These are phyloP conservation scores for Uronychia setigera DNA, from an alignment of 73 alveolate genomes.

Conservation along the genomic window DNA sequence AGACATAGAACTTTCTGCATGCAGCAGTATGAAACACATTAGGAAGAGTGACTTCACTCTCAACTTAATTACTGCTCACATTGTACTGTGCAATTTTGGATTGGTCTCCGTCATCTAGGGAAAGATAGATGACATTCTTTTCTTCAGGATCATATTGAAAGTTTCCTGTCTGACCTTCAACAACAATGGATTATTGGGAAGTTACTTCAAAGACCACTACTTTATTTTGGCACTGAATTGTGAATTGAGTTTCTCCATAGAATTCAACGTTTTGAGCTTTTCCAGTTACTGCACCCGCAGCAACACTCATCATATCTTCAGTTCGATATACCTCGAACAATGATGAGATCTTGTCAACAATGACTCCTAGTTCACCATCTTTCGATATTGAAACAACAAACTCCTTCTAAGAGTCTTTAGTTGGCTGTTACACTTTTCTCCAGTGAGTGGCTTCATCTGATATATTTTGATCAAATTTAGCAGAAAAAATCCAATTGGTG, in stretches of 20 bases:
- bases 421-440: neutral
- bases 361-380: neutral
- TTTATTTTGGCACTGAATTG: neutral
- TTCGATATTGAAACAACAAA: neutral
- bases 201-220: neutral
- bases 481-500: neutral
- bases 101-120: neutral
- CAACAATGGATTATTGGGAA: neutral
- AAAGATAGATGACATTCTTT: neutral
- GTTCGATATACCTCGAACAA: neutral
- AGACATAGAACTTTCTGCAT: neutral
- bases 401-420: neutral
- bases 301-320: neutral
- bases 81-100: neutral
- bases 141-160: neutral
- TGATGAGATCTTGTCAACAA: neutral
- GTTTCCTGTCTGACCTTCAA: neutral
- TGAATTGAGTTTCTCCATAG: neutral
- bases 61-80: neutral
- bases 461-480: too few species aligned
- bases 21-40: neutral
- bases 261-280: neutral
- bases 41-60: neutral
- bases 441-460: too few species aligned
- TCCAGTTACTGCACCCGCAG: neutral